Evolutionary conservation across 805 yeast genomes (phyloP), one percentile per base, ranked within the genome.

Genomic region (Candida nitratophila): DNA sequence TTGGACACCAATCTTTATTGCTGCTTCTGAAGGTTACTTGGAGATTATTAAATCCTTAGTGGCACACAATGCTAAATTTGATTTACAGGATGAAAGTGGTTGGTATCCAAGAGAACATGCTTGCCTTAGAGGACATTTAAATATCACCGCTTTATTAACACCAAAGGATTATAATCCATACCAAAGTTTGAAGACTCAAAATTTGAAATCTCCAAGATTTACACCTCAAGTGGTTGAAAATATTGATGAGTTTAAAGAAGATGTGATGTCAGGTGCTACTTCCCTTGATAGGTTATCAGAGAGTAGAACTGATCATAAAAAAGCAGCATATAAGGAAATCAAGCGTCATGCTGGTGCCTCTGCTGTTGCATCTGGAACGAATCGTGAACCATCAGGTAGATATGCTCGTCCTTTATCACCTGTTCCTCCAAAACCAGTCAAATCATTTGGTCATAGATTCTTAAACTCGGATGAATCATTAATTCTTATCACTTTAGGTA

Each of bases 71-170:
- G 84, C 88, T 5, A 65, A 70, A 8, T 76, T 66, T 46, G 73
- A 76, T 37, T 63, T 69, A 24, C 71, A 75, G 16, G 98, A 91
- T 65, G 83, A 79, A 39, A 83, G 93, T 42, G 97, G 97, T 0
- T 91, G 98, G 98, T 79, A 88, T 17, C 96, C 98, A n/a, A 81
- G 88, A 81, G 98, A 91, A 56, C 98, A 91, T 62, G 96, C 97
- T 0, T 82, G 87, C 40, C 68, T 91, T 39, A 74, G 97, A 53
- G 98, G 98, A 5, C 95, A 89, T 60, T 65, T 90, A 46, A 72
- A 68, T 2, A 76, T 87, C 32, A 82, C 93, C 1, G 77, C 77
- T 42, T 53, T 77, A 55, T 66, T 91, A 44, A 71, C 71, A 27
- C 86, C 86, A 1, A 45, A 52, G 3, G 66, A 74, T 50, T 70